Conservation (phyloP, 345 rosid species). For the Salix suchowensis region DNA sequence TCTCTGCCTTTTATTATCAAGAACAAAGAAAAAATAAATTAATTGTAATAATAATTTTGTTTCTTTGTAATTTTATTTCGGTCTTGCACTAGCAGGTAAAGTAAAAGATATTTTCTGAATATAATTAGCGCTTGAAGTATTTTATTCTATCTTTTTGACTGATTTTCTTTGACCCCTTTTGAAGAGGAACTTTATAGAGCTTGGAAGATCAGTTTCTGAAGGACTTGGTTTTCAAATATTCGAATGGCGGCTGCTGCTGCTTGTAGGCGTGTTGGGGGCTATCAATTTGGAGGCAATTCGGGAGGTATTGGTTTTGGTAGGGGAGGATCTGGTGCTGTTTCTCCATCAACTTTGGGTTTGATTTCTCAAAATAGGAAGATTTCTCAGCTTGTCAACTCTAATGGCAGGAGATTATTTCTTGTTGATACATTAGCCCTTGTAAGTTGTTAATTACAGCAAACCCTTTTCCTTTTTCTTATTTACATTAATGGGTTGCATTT, state of each 20-base stretch:
- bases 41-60: no score
- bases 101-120: no score
- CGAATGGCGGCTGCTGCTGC: conserved; percentile 44
- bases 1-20: not conserved
- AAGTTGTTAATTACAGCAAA: not conserved
- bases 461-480: not conserved
- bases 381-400: conserved; percentile 22
- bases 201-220: not conserved
- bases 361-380: conserved; percentile 12
- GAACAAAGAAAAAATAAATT: no score
- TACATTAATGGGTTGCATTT: not conserved
- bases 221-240: not conserved
- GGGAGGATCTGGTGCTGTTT: conserved; percentile 30
- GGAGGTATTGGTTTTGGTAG: conserved; percentile 8
- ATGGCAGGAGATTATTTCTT: conserved; percentile 21
- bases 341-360: conserved; percentile 7
- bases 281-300: conserved; percentile 35
- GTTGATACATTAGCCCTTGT: conserved; percentile 29
- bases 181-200: not conserved
- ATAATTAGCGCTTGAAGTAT: no score
- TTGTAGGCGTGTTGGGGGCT: conserved; percentile 31
- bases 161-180: not conserved
- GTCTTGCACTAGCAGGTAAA: not conserved
- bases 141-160: not conserved
- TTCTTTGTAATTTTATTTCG: no score